Base-by-base conservation (phyloP, 805 yeast genomes). In the Nakazawaea sp. region DNA sequence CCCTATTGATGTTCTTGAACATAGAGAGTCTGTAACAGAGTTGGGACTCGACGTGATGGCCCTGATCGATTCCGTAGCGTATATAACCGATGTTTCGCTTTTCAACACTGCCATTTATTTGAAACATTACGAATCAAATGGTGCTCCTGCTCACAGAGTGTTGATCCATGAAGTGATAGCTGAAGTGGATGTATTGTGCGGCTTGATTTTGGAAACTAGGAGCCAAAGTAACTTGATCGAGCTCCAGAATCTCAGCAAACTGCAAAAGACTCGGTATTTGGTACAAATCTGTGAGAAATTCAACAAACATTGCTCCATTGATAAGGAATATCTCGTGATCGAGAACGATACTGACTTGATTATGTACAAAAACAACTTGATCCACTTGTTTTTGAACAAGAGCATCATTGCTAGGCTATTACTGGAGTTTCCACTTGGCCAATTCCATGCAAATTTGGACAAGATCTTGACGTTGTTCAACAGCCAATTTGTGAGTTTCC, bases 51-150 rank as follows among this genome's bases (percentile, higher is more conserved):
- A 37, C 4, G 36, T 37, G 17, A 37, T 37, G 40, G 9, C 9
- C 20, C 4, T 11, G n/a, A 37, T 37, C 7, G 27, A 27, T 17
- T 16, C 11, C 5, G 25, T 27, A 3, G 11, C 19, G 21, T 28
- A 37, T 20, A 31, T 37, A 29, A 37, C 40, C 3, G 33, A 37
- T 17, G 16, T 37, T 4, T 23, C 40, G 8, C 13, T 37, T 10
- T 15, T 37, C 27, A 37, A 37, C 18, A 37, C 40, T 5, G 36
- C 36, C 7, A 32, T 37, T 4, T 37, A 37, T 16, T 15, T 37
- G 4, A 12, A n/a, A 4, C 27, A 37, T 18, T 23, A 37, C 21
- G n/a, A n/a, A n/a, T n/a, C n/a, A n/a, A n/a, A n/a, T n/a, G 24
- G 24, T 21, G 18, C 20, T 18, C 19, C 10, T 7, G 13, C 19